A percentile compares a stretch with the other conserved stretches of the same genome.
Evolutionary conservation across 2,329 filamentous ascomycete species (phyloP).

Genomic region (Colletotrichum sp.): DNA sequence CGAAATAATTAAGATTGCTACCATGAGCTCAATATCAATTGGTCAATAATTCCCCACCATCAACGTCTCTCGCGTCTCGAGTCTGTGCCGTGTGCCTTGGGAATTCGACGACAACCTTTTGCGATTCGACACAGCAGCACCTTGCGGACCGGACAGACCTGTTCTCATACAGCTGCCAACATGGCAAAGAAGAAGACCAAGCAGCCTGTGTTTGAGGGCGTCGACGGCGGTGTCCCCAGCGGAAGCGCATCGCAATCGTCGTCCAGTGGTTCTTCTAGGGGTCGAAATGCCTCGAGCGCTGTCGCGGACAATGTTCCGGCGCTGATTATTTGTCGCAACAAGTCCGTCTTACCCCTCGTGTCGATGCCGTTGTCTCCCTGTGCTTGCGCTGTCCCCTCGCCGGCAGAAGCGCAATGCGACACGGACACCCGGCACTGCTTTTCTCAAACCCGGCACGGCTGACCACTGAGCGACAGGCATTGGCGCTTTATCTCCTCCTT

Average conservation of each 20-base stretch:
- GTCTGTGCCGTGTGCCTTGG: background rate
- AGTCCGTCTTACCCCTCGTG: constrained; percentile 51
- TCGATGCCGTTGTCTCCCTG: background rate
- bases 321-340: constrained; percentile 69
- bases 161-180: background rate
- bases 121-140: background rate
- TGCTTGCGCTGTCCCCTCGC: background rate
- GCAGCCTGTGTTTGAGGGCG: constrained; percentile 33
- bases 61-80: background rate
- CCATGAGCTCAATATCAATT: constrained; percentile 18
- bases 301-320: constrained; percentile 47
- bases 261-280: background rate
- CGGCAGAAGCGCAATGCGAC: background rate
- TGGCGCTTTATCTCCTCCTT: constrained; percentile 87
- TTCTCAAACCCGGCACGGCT: background rate
- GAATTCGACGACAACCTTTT: background rate
- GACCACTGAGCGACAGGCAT: constrained; percentile 57
- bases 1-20: constrained; percentile 3
- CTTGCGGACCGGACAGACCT: background rate
- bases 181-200: constrained; percentile 56
- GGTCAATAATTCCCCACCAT: constrained; percentile 7
- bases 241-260: constrained; percentile 9
- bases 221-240: constrained; percentile 22
- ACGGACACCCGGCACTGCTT: background rate
- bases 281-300: constrained; percentile 25